Percentiles rank a stretch among this genome's conserved stretches.
phyloP scores from a whole-genome alignment of 768 basidiomycete genomes.

The Rhizopogon vulgaris region DNA sequence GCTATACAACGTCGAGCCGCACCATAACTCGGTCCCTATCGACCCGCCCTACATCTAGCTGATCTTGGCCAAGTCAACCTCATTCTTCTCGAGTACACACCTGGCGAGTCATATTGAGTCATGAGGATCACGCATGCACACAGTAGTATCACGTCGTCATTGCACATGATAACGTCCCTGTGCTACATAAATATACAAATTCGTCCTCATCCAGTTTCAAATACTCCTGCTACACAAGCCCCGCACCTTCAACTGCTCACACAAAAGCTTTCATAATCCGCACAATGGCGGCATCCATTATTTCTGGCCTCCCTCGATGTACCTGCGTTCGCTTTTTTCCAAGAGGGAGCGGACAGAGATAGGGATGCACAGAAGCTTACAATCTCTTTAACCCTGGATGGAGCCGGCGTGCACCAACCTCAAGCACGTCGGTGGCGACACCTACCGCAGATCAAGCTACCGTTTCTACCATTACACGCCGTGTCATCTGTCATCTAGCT shows the following conservation, averaged over 20 bases:
- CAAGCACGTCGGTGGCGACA: too few relatives aligned
- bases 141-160: too few relatives aligned
- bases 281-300: constrained; percentile 55
- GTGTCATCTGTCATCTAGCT: too few relatives aligned
- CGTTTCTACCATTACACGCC: too few relatives aligned
- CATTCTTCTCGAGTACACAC: too few relatives aligned
- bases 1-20: background rate
- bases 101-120: too few relatives aligned
- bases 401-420: constrained; percentile 79
- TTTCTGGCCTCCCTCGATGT: constrained; percentile 84
- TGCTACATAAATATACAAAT: constrained; percentile 74
- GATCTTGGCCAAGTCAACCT: too few relatives aligned
- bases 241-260: constrained; percentile 27
- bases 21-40: too few relatives aligned
- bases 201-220: constrained; percentile 63
- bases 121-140: too few relatives aligned
- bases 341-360: constrained; percentile 31
- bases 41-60: too few relatives aligned
- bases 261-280: too few relatives aligned
- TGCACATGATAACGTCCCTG: constrained; percentile 19
- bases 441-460: too few relatives aligned
- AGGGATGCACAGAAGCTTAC: constrained; percentile 37
- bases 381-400: constrained; percentile 79
- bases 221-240: constrained; percentile 83
- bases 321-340: constrained; percentile 76